Conservation (phyloP, 352 stramenopile genomes). For the Pelagophyceae sp. region DNA sequence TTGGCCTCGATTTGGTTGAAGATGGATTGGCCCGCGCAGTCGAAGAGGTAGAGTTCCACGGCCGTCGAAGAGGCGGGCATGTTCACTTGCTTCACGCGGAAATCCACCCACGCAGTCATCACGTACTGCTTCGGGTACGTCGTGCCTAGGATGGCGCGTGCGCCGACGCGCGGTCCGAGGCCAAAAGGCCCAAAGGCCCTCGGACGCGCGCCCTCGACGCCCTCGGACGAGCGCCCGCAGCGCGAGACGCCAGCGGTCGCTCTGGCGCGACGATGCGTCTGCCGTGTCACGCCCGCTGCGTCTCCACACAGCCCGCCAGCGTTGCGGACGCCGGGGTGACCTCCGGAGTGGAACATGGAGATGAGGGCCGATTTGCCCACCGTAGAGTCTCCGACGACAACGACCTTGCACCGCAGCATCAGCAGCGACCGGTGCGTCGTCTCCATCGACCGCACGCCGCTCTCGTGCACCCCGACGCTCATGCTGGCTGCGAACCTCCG, state of each 20-base stretch:
- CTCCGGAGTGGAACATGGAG: slow-evolving; percentile 76
- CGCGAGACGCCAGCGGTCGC: no score
- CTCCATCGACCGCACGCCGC: slow-evolving; percentile 68
- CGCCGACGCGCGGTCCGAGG: no score
- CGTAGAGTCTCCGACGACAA: slow-evolving; percentile 73
- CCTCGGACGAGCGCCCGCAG: no score
- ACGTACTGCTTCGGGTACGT: slow-evolving; percentile 88
- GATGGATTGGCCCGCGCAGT: slow-evolving; percentile 79
- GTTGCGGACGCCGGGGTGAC: no score
- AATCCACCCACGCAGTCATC: slow-evolving; percentile 80
- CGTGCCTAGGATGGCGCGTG: neutral
- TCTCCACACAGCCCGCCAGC: no score
- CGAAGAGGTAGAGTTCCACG: slow-evolving; percentile 84
- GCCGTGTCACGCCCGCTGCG: no score
- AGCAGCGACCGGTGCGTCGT: slow-evolving; percentile 66
- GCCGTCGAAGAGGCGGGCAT: slow-evolving; percentile 69
- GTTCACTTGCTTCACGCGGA: slow-evolving; percentile 64
- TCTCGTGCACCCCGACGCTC: neutral
- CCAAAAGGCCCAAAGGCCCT: no score
- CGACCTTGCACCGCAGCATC: slow-evolving; percentile 75
- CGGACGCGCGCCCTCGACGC: no score
- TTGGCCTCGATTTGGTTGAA: slow-evolving; percentile 81
- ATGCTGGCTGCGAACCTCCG: no score
- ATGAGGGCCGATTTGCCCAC: slow-evolving; percentile 77
- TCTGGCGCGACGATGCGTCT: no score